Evolutionary conservation across 306 rosid species (phyloP).

Genomic region (Arachis hypogaea): DNA sequence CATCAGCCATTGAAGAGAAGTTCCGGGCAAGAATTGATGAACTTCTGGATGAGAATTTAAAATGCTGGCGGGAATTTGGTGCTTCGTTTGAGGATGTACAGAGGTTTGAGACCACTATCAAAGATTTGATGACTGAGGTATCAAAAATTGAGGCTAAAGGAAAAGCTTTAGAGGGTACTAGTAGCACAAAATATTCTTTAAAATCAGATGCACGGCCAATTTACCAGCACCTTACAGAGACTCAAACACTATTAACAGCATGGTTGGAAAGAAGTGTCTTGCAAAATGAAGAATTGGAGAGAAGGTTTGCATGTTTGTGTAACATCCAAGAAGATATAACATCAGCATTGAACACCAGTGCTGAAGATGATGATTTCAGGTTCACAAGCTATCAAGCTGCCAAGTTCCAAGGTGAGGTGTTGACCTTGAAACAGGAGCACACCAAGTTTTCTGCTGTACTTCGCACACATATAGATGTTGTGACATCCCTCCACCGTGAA

Average conservation of each 20-base stretch:
- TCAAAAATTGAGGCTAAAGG: conserved; percentile 55
- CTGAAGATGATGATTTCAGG: conserved; percentile 83
- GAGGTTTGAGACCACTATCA: conserved; percentile 62
- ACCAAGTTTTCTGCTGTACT: conserved; percentile 85
- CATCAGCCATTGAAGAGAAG: conserved; percentile 66
- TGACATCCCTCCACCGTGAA: conserved; percentile 59
- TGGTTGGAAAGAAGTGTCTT: conserved; percentile 64
- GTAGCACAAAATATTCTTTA: conserved; percentile 37
- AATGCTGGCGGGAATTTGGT: conserved; percentile 87
- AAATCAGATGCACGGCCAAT: conserved; percentile 82
- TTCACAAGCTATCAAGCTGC: conserved; percentile 98
- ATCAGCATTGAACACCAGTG: conserved; percentile 75
- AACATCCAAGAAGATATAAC: conserved; percentile 83
- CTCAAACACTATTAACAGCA: conserved; percentile 66
- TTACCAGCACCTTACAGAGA: conserved; percentile 83
- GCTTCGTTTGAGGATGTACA: conserved; percentile 72
- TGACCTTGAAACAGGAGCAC: conserved; percentile 98
- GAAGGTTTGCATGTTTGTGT: conserved; percentile 76
- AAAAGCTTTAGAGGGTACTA: conserved; percentile 52
- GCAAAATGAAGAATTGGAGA: conserved; percentile 71
- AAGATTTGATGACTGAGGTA: conserved; percentile 66
- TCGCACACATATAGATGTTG: conserved; percentile 75
- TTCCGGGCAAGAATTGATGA: conserved; percentile 73
- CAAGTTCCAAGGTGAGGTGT: conserved; percentile 93
- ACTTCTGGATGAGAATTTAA: conserved; percentile 86